Base-by-base conservation (phyloP, 2,329 filamentous ascomycete genomes). In the Aspergillus luchuensis region DNA sequence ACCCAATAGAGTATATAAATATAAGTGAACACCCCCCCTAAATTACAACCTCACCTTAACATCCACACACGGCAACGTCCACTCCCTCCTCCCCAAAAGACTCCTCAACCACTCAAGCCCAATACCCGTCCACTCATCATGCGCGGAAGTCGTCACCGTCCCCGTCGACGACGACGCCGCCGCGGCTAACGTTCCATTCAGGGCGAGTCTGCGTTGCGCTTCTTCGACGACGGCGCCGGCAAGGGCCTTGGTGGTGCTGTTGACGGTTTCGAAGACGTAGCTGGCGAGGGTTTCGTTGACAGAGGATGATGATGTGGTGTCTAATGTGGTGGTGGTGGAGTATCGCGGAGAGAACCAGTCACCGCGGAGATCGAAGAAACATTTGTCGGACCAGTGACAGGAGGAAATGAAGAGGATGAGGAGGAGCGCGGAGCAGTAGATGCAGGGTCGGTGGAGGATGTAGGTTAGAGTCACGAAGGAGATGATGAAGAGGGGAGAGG, bases 391-490 rank as follows among this genome's bases (percentile, higher is more conserved):
- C 91, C 91, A 95, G 84, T 93, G 89, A 78, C 91, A 95, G 25
- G 90, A 92, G 25, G 92, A 96, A 67, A 93, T 85, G 81, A 97
- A 96, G 69, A 99, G 91, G 69, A 98, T 92, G 66, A 97, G 85
- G 52, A 99, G 91, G 57, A 99, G 89, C 63, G 97, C 88, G 63
- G 92, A 97, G 85, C 95, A 99, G 84, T 99, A 99, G 69, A 97
- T 89, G 81, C 95, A 99, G 57, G 95, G 95, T 58, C 94, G 89
- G 80, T 97, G 96, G 71, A 99, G 88, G 79, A 96, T 91, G 83
- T 97, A 98, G 66, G 93, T 97, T 77, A 93, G 92, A 66, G 92
- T 84, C 81, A 99, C 89, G 83, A 95, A 92, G 79, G 92, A 86
- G 79, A 94, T 87, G 75, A 95, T 91, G 81, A 94, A 93, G 71